Conservation (phyloP, 1,284 basidiomycete species). For the Ceratobasidium sp. region DNA sequence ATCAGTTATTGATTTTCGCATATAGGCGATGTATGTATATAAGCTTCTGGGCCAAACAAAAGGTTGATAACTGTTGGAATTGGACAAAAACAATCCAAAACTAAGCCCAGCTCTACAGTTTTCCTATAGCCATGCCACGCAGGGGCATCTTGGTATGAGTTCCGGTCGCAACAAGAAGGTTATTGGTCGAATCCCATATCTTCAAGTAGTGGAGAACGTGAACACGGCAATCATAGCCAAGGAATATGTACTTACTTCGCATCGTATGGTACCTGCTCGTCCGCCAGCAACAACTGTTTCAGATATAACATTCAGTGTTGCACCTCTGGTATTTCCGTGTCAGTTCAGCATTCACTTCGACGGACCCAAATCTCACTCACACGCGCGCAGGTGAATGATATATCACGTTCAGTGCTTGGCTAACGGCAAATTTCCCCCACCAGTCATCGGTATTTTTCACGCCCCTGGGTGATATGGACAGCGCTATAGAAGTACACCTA, state of each 20-base stretch:
- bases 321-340: constrained; percentile 18
- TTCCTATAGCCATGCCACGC: constrained; percentile 14
- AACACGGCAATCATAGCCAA: not conserved
- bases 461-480: constrained; percentile 18
- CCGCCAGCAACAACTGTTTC: constrained; percentile 43
- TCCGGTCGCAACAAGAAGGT: constrained; percentile 45
- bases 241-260: constrained; percentile 41
- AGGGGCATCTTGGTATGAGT: constrained; percentile 47
- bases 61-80: no score
- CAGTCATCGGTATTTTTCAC: constrained; percentile 33
- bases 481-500: constrained; percentile 43
- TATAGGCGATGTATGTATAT: no score
- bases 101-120: not conserved
- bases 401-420: constrained; percentile 46
- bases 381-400: constrained; percentile 46
- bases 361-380: constrained; percentile 24
- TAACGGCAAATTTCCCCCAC: constrained; percentile 43
- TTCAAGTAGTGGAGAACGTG: not conserved
- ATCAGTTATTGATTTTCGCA: no score
- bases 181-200: constrained; percentile 47
- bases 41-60: no score
- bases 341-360: not conserved
- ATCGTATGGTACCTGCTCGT: constrained; percentile 44
- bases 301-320: constrained; percentile 43
- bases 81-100: not conserved